phyloP scores from a whole-genome alignment of 371 early-diverging fungal genomes.

The Smittium culicis region DNA sequence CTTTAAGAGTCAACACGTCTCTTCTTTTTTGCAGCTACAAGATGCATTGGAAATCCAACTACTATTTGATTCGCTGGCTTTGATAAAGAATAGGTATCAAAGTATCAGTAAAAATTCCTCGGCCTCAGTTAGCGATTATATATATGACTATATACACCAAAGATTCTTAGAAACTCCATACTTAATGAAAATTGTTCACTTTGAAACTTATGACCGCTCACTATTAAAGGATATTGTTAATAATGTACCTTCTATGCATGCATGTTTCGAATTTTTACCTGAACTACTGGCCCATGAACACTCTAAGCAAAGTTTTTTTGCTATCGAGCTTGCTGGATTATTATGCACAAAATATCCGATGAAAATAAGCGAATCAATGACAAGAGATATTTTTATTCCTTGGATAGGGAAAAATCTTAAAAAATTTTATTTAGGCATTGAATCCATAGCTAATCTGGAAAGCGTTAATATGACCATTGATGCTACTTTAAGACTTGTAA shows the following conservation, averaged over 20 bases:
- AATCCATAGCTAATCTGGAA: neutral
- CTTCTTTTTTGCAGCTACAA: constrained; percentile 35
- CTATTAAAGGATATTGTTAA: constrained; percentile 30
- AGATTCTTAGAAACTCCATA: constrained; percentile 31
- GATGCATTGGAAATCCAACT: constrained; percentile 36
- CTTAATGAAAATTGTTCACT: constrained; percentile 36
- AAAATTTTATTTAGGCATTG: neutral
- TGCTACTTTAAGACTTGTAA: neutral
- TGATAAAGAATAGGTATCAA: neutral
- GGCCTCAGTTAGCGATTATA: constrained; percentile 12
- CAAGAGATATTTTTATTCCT: constrained; percentile 23
- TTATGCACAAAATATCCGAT: constrained; percentile 37
- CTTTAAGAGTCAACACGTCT: constrained; percentile 29
- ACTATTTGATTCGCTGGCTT: constrained; percentile 26
- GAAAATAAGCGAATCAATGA: constrained; percentile 26
- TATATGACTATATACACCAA: constrained; percentile 35
- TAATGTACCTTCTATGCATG: constrained; percentile 40
- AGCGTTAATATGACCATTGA: neutral
- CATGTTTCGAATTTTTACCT: constrained; percentile 40
- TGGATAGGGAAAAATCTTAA: neutral
- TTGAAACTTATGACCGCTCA: constrained; percentile 32
- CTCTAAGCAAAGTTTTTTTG: constrained; percentile 34
- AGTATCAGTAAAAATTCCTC: neutral
- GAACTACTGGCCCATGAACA: constrained; percentile 34
- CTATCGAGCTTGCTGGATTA: constrained; percentile 29